These are phyloP conservation scores for Ulota crispa DNA, from an alignment of 225 moss, liverwort and hornwort species.

Conservation along the genomic window DNA sequence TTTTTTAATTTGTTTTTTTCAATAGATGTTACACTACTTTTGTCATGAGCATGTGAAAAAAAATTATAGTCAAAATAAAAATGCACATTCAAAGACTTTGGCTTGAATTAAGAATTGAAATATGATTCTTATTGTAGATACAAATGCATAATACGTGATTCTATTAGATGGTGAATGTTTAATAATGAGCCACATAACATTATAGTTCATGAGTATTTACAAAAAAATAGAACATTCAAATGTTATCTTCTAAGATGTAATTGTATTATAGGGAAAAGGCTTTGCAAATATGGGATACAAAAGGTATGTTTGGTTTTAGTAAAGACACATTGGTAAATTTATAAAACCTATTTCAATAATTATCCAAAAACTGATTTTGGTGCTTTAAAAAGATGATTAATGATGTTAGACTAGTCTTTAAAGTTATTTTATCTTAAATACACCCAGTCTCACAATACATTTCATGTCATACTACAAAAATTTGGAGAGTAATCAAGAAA, in stretches of 20 bases:
- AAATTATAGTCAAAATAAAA: neutral
- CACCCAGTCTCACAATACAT: neutral
- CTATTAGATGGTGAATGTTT: neutral
- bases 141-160: neutral
- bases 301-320: constrained; percentile 44
- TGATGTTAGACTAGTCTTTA: neutral
- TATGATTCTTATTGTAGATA: rapidly evolving
- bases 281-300: constrained; percentile 71
- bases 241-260: neutral
- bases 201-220: no score
- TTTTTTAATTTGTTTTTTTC: neutral
- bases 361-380: rapidly evolving
- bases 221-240: rapidly evolving
- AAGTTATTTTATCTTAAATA: neutral
- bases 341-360: rapidly evolving
- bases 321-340: rapidly evolving
- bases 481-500: neutral
- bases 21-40: neutral
- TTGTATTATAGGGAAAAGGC: constrained; percentile 50
- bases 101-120: neutral
- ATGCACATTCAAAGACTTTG: no score
- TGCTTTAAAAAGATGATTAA: rapidly evolving
- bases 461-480: neutral
- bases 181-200: neutral
- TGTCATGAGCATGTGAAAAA: neutral